Evolutionary conservation across 805 yeast genomes (phyloP), one percentile per base, ranked within the genome.

Genomic region (Osmozyma mogii): DNA sequence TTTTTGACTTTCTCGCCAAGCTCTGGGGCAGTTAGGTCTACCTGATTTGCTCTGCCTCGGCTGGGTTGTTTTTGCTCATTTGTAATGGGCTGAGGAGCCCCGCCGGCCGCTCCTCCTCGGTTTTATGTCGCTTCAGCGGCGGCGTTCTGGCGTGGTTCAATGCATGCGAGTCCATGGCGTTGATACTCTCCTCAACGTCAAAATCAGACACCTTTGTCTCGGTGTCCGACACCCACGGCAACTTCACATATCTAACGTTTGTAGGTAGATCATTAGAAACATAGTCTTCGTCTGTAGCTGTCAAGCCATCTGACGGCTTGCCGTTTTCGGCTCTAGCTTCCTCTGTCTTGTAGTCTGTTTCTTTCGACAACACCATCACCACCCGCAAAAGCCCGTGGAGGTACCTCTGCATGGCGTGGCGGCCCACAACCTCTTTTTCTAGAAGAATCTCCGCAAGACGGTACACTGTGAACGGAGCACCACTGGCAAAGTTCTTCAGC

Each of bases 1-100:
- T 89, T 21, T 68, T 76, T 33, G 84, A 78, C 34, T 65, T 89
- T 32, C 47, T 84, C 23, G 50, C 58, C 38, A 65, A 63, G 44
- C 42, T 83, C 28, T 88, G 95, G 95, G 49, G 42, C 25, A 71
- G 76, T 18, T 56, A 30, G 31, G 21, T 13, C 12, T 24, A 5
- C 12, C 14, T 24, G 26, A 14, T 8, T 9, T 14, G 14, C 6
- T 24, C n/a, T 24, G 12, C n/a, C n/a, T n/a, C n/a, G n/a, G n/a
- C n/a, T n/a, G n/a, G n/a, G n/a, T n/a, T n/a, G n/a, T n/a, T n/a
- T n/a, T n/a, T n/a, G n/a, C n/a, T n/a, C n/a, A n/a, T n/a, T n/a
- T n/a, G n/a, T n/a, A n/a, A n/a, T n/a, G n/a, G n/a, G n/a, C n/a
- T n/a, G n/a, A n/a, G n/a, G n/a, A n/a, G n/a, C n/a, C n/a, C n/a